A percentile compares a stretch with the other conserved stretches of the same genome.
Conservation (phyloP, 2,329 filamentous ascomycete species). For the Colletotrichum orchidophilum region DNA sequence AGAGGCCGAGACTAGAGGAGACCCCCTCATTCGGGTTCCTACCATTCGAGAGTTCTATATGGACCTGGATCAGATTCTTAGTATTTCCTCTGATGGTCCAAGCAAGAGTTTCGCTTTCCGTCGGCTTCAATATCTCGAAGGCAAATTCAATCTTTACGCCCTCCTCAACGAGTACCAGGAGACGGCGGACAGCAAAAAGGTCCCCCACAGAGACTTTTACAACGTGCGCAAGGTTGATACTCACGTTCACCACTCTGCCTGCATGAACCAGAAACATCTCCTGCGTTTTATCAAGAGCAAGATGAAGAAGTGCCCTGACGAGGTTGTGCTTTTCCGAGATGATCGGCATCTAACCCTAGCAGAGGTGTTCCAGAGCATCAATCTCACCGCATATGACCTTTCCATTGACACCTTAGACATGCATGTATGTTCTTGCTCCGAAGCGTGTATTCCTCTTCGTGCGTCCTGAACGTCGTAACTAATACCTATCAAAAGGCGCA, state of each 20-base stretch:
- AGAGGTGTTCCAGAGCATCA: slow-evolving; percentile 97
- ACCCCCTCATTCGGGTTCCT: slow-evolving; percentile 84
- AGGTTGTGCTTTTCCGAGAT: slow-evolving; percentile 91
- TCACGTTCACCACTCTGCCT: slow-evolving; percentile 98
- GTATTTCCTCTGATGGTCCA: slow-evolving; percentile 93
- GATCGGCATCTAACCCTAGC: slow-evolving; percentile 89
- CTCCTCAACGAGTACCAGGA: slow-evolving; percentile 98
- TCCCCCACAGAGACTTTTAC: slow-evolving; percentile 98
- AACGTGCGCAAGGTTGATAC: slow-evolving; percentile 99
- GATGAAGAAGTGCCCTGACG: slow-evolving; percentile 98
- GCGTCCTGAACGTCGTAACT: background rate
- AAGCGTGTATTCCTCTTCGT: background rate
- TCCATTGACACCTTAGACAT: slow-evolving; percentile 99
- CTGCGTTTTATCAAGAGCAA: slow-evolving; percentile 99
- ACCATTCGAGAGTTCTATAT: slow-evolving; percentile 96
- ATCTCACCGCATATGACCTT: slow-evolving; percentile 94
- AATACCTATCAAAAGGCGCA: slow-evolving; percentile 70
- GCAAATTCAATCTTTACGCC: slow-evolving; percentile 94
- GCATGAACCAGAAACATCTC: slow-evolving; percentile 99
- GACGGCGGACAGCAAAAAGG: slow-evolving; percentile 96
- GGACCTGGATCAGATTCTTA: slow-evolving; percentile 86
- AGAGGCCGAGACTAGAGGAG: slow-evolving; percentile 67
- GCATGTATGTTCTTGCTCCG: slow-evolving; percentile 72
- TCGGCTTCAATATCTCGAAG: slow-evolving; percentile 92
- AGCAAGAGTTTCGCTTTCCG: slow-evolving; percentile 98